Percentiles rank a stretch among this genome's conserved stretches.
phyloP scores from a whole-genome alignment of 768 basidiomycete species.

The Myochromella boudieri region DNA sequence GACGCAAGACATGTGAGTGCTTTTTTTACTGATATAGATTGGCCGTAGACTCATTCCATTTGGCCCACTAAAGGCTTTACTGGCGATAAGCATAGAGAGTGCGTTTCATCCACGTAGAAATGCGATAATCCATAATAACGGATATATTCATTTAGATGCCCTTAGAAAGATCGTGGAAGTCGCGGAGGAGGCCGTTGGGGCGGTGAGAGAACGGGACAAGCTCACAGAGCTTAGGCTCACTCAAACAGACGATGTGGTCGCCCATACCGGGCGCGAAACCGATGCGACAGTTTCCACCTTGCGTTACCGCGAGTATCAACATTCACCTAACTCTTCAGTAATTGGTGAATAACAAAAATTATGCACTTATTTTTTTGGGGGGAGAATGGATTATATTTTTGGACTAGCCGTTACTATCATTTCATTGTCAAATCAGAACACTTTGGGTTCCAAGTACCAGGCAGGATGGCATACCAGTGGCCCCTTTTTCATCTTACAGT shows the following conservation, averaged over 20 bases:
- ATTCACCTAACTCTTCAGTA: neutral
- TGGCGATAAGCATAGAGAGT: slow-evolving; percentile 31
- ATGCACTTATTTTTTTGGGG: too few species aligned
- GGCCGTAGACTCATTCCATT: neutral
- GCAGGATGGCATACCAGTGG: too few species aligned
- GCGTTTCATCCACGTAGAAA: neutral
- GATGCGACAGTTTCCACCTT: neutral
- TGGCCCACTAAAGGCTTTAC: slow-evolving; percentile 23
- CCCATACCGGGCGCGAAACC: neutral
- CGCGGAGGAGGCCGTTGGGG: slow-evolving; percentile 17
- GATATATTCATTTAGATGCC: slow-evolving; percentile 11
- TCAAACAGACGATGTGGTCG: neutral
- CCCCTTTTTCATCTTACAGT: too few species aligned
- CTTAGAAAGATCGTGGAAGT: slow-evolving; percentile 15
- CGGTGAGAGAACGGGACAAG: slow-evolving; percentile 14
- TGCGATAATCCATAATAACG: neutral
- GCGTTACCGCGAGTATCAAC: neutral
- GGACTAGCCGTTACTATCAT: too few species aligned
- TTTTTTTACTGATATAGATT: neutral
- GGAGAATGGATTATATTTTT: too few species aligned
- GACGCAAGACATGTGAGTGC: slow-evolving; percentile 30
- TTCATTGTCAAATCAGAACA: too few species aligned
- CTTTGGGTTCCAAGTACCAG: too few species aligned
- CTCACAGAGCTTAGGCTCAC: slow-evolving; percentile 7
- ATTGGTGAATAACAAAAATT: too few species aligned